These are phyloP conservation scores for Coemansia sp. DNA, from an alignment of 192 early-diverging fungal species.

Conservation along the genomic window DNA sequence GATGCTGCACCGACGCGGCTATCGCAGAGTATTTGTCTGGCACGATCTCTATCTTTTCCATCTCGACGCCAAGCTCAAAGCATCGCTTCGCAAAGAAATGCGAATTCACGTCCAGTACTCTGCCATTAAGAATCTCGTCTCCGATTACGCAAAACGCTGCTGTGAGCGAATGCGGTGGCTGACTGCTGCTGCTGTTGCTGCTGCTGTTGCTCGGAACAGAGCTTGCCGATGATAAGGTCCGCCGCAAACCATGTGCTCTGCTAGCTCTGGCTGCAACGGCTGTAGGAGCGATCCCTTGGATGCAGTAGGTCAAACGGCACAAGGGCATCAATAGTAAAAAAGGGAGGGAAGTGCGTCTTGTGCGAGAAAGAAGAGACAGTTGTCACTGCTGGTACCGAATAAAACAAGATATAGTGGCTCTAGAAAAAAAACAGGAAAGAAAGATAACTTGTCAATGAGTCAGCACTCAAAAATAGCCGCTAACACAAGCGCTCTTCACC, in stretches of 20 bases:
- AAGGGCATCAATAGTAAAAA: background rate
- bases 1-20: conserved; percentile 43
- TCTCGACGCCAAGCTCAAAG: conserved; percentile 62
- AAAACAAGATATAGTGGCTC: background rate
- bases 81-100: conserved; percentile 58
- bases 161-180: conserved; percentile 14
- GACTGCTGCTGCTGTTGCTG: background rate
- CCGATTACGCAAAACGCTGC: conserved; percentile 67
- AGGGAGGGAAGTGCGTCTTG: background rate
- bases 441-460: background rate
- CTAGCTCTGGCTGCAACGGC: background rate
- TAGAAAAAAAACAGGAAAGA: background rate
- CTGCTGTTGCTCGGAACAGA: background rate
- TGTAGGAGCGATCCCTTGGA: background rate
- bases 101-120: conserved; percentile 67
- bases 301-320: background rate
- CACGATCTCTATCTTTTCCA: conserved; percentile 59
- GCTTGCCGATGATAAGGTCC: background rate
- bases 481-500: background rate
- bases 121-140: conserved; percentile 74
- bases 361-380: background rate
- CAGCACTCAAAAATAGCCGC: background rate
- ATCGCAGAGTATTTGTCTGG: conserved; percentile 43
- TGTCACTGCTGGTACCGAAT: background rate
- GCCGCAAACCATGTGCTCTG: background rate